phyloP scores from a whole-genome alignment of 202 grass and related monocot species.

The Zizania palustris region DNA sequence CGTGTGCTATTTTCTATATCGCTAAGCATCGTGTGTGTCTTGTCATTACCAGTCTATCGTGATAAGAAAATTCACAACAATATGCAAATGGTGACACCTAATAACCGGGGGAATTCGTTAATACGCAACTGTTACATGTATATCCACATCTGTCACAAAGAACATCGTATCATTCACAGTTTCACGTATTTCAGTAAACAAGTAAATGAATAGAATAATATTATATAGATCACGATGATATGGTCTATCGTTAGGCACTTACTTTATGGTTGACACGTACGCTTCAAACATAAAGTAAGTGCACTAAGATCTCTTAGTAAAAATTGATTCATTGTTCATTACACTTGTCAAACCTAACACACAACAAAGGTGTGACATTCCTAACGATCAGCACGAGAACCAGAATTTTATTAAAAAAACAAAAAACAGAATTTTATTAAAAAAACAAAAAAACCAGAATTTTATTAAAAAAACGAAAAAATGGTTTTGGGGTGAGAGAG shows the following conservation, averaged over 20 bases:
- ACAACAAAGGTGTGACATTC: no score
- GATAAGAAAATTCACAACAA: slow-evolving; percentile 8
- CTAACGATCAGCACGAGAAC: no score
- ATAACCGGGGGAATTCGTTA: not conserved
- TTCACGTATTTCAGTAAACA: not conserved
- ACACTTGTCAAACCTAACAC: no score
- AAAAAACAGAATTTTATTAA: no score
- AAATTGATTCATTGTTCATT: no score
- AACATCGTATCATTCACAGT: slow-evolving; percentile 20
- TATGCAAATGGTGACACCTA: not conserved
- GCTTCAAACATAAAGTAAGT: not conserved
- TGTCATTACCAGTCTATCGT: slow-evolving; percentile 89
- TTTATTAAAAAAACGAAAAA: not conserved
- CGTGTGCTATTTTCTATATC: slow-evolving; percentile 91
- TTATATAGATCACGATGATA: no score
- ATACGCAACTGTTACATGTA: no score
- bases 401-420: no score
- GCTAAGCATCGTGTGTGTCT: slow-evolving; percentile 97
- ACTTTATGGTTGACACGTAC: not conserved
- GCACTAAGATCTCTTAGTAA: not conserved
- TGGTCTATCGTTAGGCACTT: no score
- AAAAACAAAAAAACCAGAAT: no score
- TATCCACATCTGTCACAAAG: no score
- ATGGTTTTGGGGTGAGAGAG: slow-evolving; percentile 53
- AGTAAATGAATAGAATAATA: not conserved